A percentile compares a stretch with the other conserved stretches of the same genome.
Conservation (phyloP, 345 rosid species). For the Punica granatum region DNA sequence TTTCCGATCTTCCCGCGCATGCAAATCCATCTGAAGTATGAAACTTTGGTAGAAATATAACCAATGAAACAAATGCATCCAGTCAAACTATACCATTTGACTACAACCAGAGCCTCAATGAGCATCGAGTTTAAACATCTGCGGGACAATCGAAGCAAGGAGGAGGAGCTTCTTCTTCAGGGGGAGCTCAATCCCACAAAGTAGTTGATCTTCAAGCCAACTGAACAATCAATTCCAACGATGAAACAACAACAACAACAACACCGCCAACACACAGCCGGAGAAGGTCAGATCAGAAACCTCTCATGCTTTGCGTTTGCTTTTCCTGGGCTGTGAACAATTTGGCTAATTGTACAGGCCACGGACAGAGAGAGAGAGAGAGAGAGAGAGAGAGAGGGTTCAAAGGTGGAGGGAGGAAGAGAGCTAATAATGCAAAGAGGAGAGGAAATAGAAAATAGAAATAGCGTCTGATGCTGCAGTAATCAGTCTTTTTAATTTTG, state of each 20-base stretch:
- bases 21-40: neutral
- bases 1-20: neutral
- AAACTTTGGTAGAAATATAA: neutral
- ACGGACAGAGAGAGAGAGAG: neutral
- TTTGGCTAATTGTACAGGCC: neutral
- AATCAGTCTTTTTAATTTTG: neutral
- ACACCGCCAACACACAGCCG: too few relatives aligned
- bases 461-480: neutral
- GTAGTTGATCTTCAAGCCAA: neutral
- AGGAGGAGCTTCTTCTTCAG: neutral
- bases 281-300: neutral
- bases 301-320: neutral
- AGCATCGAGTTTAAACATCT: neutral
- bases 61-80: neutral
- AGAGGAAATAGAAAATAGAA: neutral
- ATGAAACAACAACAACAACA: neutral
- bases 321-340: neutral
- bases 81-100: neutral
- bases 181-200: neutral
- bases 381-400: neutral
- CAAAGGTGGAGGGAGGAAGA: neutral
- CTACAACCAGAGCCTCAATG: neutral
- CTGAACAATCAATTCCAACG: neutral
- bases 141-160: neutral
- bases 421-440: neutral